phyloP scores from a whole-genome alignment of 164 flowering plant species.

The Platanus orientalis region DNA sequence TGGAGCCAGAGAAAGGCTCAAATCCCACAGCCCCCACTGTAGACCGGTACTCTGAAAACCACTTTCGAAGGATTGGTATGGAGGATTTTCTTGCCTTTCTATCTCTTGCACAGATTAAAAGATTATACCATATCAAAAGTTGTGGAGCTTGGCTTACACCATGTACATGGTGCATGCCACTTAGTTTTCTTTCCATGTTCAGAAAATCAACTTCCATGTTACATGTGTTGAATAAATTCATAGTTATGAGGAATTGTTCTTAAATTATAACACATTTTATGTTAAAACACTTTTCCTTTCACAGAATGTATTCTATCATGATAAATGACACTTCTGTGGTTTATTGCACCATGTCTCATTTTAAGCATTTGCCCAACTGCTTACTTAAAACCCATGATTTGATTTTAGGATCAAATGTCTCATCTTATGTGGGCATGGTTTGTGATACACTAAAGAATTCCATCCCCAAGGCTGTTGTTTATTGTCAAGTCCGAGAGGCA shows the following conservation, averaged over 20 bases:
- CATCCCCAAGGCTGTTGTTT: slow-evolving; percentile 89
- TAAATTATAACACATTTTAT: too few relatives aligned
- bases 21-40: slow-evolving; percentile 39
- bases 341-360: background rate
- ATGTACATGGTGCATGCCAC: too few relatives aligned
- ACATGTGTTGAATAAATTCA: too few relatives aligned
- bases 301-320: too few relatives aligned
- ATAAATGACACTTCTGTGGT: background rate
- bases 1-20: slow-evolving; percentile 58
- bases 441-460: slow-evolving; percentile 74
- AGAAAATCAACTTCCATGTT: too few relatives aligned
- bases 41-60: slow-evolving; percentile 65
- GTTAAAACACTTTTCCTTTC: too few relatives aligned
- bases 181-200: too few relatives aligned
- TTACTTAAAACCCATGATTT: background rate
- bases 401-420: slow-evolving; percentile 50
- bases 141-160: background rate
- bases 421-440: slow-evolving; percentile 68
- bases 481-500: slow-evolving; percentile 91
- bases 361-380: background rate
- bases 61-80: slow-evolving; percentile 77
- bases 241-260: too few relatives aligned
- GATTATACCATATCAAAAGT: background rate
- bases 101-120: background rate
- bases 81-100: background rate